A percentile compares a stretch with the other conserved stretches of the same genome.
Conservation (phyloP, 805 yeast genomes). For the Pachysolen tannophilus region DNA sequence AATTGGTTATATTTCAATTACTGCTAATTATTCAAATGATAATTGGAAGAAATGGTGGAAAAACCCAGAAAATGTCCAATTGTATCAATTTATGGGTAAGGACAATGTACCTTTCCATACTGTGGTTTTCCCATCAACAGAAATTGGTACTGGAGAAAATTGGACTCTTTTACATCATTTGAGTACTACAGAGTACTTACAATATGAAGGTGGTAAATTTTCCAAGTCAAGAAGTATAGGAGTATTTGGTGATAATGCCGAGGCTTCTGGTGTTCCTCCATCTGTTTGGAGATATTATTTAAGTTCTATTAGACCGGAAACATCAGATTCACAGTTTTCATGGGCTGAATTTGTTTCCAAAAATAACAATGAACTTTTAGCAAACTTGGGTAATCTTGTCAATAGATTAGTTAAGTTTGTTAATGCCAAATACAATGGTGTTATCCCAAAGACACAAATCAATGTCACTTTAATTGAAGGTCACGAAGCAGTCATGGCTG, state of each 20-base stretch:
- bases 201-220: conserved; percentile 97
- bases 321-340: conserved; percentile 93
- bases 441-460: conserved; percentile 69
- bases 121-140: conserved; percentile 92
- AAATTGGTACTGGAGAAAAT: conserved; percentile 76
- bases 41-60: conserved; percentile 94
- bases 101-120: conserved; percentile 99
- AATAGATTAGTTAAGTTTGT: conserved; percentile 89
- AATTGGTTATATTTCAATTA: conserved; percentile 92
- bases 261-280: conserved; percentile 83
- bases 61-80: conserved; percentile 77
- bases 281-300: conserved; percentile 98
- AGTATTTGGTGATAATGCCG: conserved; percentile 96
- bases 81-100: conserved; percentile 98
- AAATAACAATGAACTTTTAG: conserved; percentile 88
- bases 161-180: conserved; percentile 93
- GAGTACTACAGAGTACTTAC: conserved; percentile 92
- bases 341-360: conserved; percentile 95
- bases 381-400: conserved; percentile 94
- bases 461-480: conserved; percentile 39
- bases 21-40: conserved; percentile 76
- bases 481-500: conserved; percentile 38
- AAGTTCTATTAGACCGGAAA: conserved; percentile 89
- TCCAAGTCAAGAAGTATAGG: conserved; percentile 98
- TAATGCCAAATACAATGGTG: conserved; percentile 86